Conservation (phyloP, 2,329 filamentous ascomycete genomes). For the Rhynchosporium agropyri region DNA sequence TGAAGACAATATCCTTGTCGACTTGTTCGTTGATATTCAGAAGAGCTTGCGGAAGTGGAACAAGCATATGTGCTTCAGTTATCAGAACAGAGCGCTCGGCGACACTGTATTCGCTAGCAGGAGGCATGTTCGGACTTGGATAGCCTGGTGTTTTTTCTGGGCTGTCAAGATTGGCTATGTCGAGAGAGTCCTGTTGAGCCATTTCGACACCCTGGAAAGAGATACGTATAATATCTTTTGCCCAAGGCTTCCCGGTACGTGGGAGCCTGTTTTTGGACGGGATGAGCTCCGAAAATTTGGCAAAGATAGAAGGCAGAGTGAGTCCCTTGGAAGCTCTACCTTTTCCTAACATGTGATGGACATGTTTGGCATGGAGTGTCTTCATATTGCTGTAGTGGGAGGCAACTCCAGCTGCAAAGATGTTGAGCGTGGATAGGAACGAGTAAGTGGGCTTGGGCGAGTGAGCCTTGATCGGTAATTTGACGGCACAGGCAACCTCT, state of each 20-base stretch:
- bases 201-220: constrained; percentile 50
- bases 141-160: constrained; percentile 6
- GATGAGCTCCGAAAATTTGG: constrained; percentile 38
- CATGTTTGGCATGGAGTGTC: constrained; percentile 38
- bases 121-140: constrained; percentile 6
- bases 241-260: constrained; percentile 51
- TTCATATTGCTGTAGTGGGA: constrained; percentile 45
- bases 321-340: constrained; percentile 35
- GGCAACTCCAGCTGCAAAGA: constrained; percentile 44
- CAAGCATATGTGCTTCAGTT: constrained; percentile 40
- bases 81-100: constrained; percentile 38
- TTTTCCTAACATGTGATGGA: constrained; percentile 36
- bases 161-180: neutral
- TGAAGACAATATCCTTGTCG: constrained; percentile 42
- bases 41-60: constrained; percentile 34
- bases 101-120: neutral
- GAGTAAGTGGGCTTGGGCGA: constrained; percentile 39
- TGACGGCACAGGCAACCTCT: constrained; percentile 33
- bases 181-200: constrained; percentile 1
- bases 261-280: constrained; percentile 32
- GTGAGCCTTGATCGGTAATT: constrained; percentile 36
- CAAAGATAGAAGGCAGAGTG: constrained; percentile 38
- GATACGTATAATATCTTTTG: constrained; percentile 60
- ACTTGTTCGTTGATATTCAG: constrained; percentile 37
- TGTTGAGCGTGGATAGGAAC: constrained; percentile 43